Percentiles rank a stretch among this genome's conserved stretches.
Evolutionary conservation across 1,284 basidiomycete species (phyloP).

Genomic region (Meira nashicola): DNA sequence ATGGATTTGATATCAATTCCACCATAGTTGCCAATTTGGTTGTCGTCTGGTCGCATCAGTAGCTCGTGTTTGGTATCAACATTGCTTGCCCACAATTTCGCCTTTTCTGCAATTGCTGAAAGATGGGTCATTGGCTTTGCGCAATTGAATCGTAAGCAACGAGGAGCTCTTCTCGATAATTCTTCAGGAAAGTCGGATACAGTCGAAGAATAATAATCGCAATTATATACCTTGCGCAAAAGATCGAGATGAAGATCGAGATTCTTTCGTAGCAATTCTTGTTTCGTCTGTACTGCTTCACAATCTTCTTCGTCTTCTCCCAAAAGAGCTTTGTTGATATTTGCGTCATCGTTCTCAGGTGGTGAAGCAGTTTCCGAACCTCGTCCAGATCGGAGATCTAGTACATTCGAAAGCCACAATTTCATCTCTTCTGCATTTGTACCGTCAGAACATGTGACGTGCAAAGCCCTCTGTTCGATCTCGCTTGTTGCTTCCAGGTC

Average conservation of each 20-base stretch:
- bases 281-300: background rate
- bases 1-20: conserved; percentile 23
- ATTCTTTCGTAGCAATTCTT: conserved; percentile 27
- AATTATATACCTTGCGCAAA: conserved; percentile 43
- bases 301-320: conserved; percentile 9
- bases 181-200: conserved; percentile 47
- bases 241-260: conserved; percentile 45
- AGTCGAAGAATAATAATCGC: conserved; percentile 47
- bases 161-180: conserved; percentile 24
- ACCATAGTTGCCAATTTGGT: conserved; percentile 28
- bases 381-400: conserved; percentile 4
- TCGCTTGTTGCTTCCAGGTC: background rate
- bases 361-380: conserved; percentile 5
- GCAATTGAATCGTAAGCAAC: conserved; percentile 2
- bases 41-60: conserved; percentile 23
- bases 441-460: no score
- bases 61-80: conserved; percentile 36
- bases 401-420: background rate
- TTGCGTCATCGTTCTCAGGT: background rate
- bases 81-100: conserved; percentile 35
- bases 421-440: background rate
- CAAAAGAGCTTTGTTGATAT: background rate
- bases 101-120: conserved; percentile 1
- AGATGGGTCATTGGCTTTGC: background rate
- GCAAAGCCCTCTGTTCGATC: background rate